A percentile compares a stretch with the other conserved stretches of the same genome.
Conservation (phyloP, 352 stramenopile genomes). For the Halophytophthora polymorphica region DNA sequence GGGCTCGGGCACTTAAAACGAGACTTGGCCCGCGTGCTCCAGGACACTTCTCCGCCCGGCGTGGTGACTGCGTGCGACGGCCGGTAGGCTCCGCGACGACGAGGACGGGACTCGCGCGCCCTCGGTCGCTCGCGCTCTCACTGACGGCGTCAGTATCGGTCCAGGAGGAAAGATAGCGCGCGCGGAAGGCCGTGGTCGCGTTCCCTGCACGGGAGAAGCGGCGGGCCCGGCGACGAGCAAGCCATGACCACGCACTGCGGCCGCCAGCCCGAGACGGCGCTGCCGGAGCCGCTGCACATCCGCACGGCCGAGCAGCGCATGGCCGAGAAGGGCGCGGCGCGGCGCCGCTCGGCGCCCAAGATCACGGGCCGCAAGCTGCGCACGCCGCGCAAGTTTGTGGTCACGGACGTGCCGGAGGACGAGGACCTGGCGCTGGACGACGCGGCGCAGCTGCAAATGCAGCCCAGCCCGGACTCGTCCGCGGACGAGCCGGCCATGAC, state of each 20-base stretch:
- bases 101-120: no score
- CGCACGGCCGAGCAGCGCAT: slow-evolving; percentile 19
- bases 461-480: slow-evolving; percentile 1
- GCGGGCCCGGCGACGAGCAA: no score
- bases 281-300: slow-evolving; percentile 5
- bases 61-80: no score
- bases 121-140: no score
- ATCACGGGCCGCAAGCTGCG: slow-evolving; percentile 58
- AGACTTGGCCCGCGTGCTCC: no score
- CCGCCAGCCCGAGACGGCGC: slow-evolving; percentile 2
- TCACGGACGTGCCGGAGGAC: slow-evolving; percentile 66
- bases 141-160: no score
- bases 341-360: slow-evolving; percentile 35
- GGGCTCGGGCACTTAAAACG: no score
- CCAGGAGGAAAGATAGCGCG: no score
- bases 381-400: slow-evolving; percentile 61
- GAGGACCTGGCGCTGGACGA: slow-evolving; percentile 12
- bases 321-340: slow-evolving; percentile 6
- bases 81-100: no score
- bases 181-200: no score
- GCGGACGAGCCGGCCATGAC: slow-evolving; percentile 1
- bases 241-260: not conserved
- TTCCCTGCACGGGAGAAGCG: no score
- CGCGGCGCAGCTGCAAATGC: not conserved
- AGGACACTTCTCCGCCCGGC: no score